phyloP scores from a whole-genome alignment of 495 filamentous ascomycete genomes.

The Astrothelium macrocarpum region DNA sequence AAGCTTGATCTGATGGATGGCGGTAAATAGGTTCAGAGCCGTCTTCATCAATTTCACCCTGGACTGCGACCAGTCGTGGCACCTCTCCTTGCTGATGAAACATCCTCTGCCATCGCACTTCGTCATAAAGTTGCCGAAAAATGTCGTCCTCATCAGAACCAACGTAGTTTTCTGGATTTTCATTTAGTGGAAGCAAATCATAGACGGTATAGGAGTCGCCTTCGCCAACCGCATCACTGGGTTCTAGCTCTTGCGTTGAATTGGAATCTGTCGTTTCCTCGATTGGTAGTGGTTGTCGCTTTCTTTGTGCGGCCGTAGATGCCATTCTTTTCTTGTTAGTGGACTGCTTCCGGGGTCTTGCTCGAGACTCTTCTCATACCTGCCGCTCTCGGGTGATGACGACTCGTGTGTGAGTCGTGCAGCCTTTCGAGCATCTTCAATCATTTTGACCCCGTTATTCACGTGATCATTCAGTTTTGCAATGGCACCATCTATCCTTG shows the following conservation, averaged over 20 bases:
- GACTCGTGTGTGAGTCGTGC: neutral
- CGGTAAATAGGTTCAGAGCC: slow-evolving; percentile 85
- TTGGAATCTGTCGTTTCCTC: neutral
- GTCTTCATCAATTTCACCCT: slow-evolving; percentile 61
- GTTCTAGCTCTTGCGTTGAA: slow-evolving; percentile 21
- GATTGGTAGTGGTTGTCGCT: neutral
- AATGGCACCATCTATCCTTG: neutral
- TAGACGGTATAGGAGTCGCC: slow-evolving; percentile 72
- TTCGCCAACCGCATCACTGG: slow-evolving; percentile 50
- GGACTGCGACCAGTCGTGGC: slow-evolving; percentile 84
- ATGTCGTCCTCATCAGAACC: slow-evolving; percentile 36
- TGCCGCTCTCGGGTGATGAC: neutral
- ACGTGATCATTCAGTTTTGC: slow-evolving; percentile 1
- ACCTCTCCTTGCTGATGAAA: slow-evolving; percentile 85
- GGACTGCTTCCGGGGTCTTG: neutral
- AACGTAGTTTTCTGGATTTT: slow-evolving; percentile 12
- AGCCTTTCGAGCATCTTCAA: slow-evolving; percentile 2
- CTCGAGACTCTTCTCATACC: neutral
- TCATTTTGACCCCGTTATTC: neutral
- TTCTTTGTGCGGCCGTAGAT: neutral
- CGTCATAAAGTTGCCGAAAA: slow-evolving; percentile 61
- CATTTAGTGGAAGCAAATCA: slow-evolving; percentile 49
- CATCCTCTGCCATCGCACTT: slow-evolving; percentile 89
- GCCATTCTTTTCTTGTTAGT: neutral
- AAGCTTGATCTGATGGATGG: slow-evolving; percentile 85